Base-by-base conservation (phyloP, 2,329 filamentous ascomycete species). In the Aureobasidium vineae region DNA sequence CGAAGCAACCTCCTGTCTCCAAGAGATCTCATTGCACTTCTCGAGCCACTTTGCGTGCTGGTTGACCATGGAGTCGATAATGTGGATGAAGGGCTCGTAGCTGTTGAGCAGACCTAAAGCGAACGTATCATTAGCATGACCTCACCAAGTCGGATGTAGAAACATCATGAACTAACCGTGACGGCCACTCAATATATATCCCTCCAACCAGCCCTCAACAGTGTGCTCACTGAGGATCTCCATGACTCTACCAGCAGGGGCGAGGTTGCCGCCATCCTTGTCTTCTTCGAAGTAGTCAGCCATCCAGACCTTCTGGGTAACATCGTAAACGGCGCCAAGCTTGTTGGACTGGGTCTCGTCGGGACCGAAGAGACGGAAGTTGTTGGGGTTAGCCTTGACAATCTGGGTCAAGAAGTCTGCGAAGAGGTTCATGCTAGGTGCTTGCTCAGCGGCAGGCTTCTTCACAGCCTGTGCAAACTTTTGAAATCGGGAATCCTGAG, bases 41-140 rank as follows among this genome's bases (percentile, higher is more conserved):
- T 93, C 90, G 60, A 92, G 84, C 90, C 90, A 92, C 77, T 93
- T 93, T 81, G 89, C 91, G 78, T 93, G 90, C 79, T 91, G 90
- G 75, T 91, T 92, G 68, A 93, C 90, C 90, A 93, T 93, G 1
- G 88, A 91, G 76, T 92, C 89, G 72, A 93, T 91, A 72, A 93
- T 86, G 73, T 92, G 89, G 67, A 92, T 90, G 74, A 93, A 93
- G 0, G 90, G 89, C 76, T 93, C 90, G 78, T 93, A 93, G 74
- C 87, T 90, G 82, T 92, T 92, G 67, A 93, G 83, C 67, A 93
- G 75, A 15, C 31, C 31, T 31, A 7, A 31, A 31, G 31, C n/a
- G 8, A 31, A 31, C 31, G 8, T 6, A 31, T 31, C 5, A 31
- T 31, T 7, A 31, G 31, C 31, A 31, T 31, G 31, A 31, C 31